Evolutionary conservation across 2,329 filamentous ascomycete genomes (phyloP).

Genomic region (Elsinoe ampelina): DNA sequence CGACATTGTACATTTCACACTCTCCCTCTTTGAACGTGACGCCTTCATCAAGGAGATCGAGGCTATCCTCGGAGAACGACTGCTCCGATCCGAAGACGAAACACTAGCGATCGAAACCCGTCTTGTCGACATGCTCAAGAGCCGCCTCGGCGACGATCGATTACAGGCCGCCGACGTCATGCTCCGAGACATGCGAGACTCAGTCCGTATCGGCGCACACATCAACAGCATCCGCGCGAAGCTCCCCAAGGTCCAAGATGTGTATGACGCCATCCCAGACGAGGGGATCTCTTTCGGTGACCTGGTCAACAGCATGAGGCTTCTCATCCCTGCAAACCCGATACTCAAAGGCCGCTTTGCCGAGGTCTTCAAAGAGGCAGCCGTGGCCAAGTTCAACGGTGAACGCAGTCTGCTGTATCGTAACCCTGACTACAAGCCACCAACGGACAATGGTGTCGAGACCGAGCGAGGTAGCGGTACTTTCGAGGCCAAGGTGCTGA

Average conservation of each 20-base stretch:
- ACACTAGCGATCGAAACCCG: slow-evolving; percentile 71
- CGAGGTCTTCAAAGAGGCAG: slow-evolving; percentile 12
- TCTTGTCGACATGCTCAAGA: slow-evolving; percentile 77
- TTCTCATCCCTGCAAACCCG: background rate
- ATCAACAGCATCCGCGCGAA: slow-evolving; percentile 24
- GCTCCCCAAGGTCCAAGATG: slow-evolving; percentile 24
- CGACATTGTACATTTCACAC: slow-evolving; percentile 84
- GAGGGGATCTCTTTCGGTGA: slow-evolving; percentile 29
- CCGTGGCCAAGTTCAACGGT: background rate
- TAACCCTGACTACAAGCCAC: background rate
- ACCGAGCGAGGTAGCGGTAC: slow-evolving; percentile 15
- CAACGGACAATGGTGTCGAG: background rate
- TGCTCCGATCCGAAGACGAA: slow-evolving; percentile 53
- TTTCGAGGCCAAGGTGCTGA: slow-evolving; percentile 78
- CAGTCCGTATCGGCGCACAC: slow-evolving; percentile 50
- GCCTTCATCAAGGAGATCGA: slow-evolving; percentile 96
- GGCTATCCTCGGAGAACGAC: slow-evolving; percentile 72
- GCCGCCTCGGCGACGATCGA: slow-evolving; percentile 74
- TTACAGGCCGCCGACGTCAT: slow-evolving; percentile 95
- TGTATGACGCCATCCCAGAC: slow-evolving; percentile 27
- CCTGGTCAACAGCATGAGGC: slow-evolving; percentile 16
- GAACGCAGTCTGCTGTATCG: background rate
- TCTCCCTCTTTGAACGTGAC: slow-evolving; percentile 78
- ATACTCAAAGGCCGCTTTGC: slow-evolving; percentile 1
- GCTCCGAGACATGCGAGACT: slow-evolving; percentile 85